Evolutionary conservation across 192 early-diverging fungal genomes (phyloP), one percentile per base, ranked within the genome.

Genomic region (Coemansia javaensis): DNA sequence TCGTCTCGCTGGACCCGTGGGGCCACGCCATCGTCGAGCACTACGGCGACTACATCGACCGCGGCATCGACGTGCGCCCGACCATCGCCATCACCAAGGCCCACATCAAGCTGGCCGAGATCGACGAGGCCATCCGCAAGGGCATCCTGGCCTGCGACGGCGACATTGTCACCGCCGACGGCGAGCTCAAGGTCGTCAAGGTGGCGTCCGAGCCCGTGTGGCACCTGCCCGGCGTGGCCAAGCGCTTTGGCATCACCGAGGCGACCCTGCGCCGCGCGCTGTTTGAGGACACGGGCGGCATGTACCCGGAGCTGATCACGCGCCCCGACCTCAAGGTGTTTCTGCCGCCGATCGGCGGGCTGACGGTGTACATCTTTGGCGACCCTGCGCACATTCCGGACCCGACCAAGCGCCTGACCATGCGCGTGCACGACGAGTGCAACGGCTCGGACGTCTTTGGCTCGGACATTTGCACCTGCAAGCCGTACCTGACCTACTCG

Each of bases 121-220:
- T 97, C 42, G 88, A 91, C 56, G 82, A 81, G 11, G 72, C 75
- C 23, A 83, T 93, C 14, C 47, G 64, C 40, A 55, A 71, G 31
- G 86, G 86, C 2, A 54, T 56, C 7, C 45, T 97, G 37, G 66
- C 51, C 15, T 81, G 90, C 5, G 93, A 97, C 59, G 90, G 90
- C 31, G 85, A 87, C 23, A 70, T 93, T 31, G 85, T 97, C 1
- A 88, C 88, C 38, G 62, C 80, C 15, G 53, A 59, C 7, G 93
- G 91, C 21, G 88, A 97, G 44, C 62, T 97, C 20, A 85, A 82
- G 60, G 90, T 90, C 28, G 84, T 86, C 36, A 97, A 97, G 73
- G 93, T 89, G 17, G 93, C 93, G 5, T 80, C 91, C 9, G 93
- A 97, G 58, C 93, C 93, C 31, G 93, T 97, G 12, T 97, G 93